Percentiles rank a stretch among this genome's conserved stretches.
Conservation (phyloP, 2,329 filamentous ascomycete genomes). For the Fusarium solani-melongenae region DNA sequence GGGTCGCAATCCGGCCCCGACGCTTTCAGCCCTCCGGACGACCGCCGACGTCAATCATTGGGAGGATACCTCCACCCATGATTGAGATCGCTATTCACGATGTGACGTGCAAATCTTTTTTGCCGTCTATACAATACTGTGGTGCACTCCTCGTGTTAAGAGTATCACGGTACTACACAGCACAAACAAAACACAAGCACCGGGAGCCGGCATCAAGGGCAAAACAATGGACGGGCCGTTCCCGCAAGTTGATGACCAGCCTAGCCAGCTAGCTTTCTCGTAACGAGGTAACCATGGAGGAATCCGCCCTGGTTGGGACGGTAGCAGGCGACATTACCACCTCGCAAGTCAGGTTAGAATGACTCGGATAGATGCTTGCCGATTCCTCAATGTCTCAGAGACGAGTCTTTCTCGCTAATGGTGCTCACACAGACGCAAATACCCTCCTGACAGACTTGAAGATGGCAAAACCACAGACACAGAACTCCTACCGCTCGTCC, state of each 20-base stretch:
- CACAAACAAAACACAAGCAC: neutral
- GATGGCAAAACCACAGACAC: neutral
- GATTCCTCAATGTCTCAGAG: neutral
- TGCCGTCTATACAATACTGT: neutral
- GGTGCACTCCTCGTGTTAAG: neutral
- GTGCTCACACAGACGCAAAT: neutral
- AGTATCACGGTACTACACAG: neutral
- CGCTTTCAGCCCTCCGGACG: neutral
- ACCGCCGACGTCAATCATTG: neutral
- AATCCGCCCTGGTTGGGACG: neutral
- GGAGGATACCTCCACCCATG: neutral
- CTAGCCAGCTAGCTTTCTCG: neutral
- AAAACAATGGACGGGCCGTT: conserved; percentile 26
- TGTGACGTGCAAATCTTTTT: neutral
- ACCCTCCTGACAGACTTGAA: neutral
- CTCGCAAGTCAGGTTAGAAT: neutral
- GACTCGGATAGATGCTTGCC: conserved; percentile 1
- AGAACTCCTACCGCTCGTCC: neutral
- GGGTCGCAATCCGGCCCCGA: neutral
- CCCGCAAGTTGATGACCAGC: conserved; percentile 3
- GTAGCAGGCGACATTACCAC: neutral
- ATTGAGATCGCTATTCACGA: conserved; percentile 27
- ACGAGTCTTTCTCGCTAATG: neutral
- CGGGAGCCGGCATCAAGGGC: neutral
- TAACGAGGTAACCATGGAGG: neutral